Conservation (phyloP, 805 yeast species). For the Blastobotrys parvus region DNA sequence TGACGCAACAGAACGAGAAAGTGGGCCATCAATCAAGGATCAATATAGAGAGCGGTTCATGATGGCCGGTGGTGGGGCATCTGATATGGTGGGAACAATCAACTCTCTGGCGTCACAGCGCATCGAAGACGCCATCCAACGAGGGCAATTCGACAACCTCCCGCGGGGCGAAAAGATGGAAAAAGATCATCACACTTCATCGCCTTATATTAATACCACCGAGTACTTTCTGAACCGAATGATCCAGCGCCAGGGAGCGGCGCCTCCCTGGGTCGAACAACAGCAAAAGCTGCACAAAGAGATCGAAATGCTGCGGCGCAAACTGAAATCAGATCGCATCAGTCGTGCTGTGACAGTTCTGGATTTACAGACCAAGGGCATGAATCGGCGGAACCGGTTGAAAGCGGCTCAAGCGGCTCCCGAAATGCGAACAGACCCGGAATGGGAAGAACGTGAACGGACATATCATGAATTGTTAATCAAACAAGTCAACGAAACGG, state of each 20-base stretch:
- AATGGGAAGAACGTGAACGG: slow-evolving; percentile 31
- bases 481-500: slow-evolving; percentile 36
- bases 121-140: slow-evolving; percentile 63
- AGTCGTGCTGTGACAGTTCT: not conserved
- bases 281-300: slow-evolving; percentile 49
- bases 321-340: not conserved
- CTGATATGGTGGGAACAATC: slow-evolving; percentile 32
- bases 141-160: slow-evolving; percentile 59
- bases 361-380: not conserved
- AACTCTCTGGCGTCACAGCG: slow-evolving; percentile 64
- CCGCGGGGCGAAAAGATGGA: slow-evolving; percentile 58
- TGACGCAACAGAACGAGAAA: slow-evolving; percentile 33
- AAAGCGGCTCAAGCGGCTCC: slow-evolving; percentile 10
- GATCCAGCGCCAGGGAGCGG: slow-evolving; percentile 59
- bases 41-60: slow-evolving; percentile 54
- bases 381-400: slow-evolving; percentile 6
- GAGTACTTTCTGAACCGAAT: slow-evolving; percentile 77
- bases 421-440: slow-evolving; percentile 4
- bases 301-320: slow-evolving; percentile 39
- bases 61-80: slow-evolving; percentile 28
- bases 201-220: slow-evolving; percentile 54
- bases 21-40: slow-evolving; percentile 43
- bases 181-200: slow-evolving; percentile 32
- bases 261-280: slow-evolving; percentile 87
- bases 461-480: slow-evolving; percentile 31